Base-by-base conservation (phyloP, 192 early-diverging fungal species). In the Entrophospora sp. region DNA sequence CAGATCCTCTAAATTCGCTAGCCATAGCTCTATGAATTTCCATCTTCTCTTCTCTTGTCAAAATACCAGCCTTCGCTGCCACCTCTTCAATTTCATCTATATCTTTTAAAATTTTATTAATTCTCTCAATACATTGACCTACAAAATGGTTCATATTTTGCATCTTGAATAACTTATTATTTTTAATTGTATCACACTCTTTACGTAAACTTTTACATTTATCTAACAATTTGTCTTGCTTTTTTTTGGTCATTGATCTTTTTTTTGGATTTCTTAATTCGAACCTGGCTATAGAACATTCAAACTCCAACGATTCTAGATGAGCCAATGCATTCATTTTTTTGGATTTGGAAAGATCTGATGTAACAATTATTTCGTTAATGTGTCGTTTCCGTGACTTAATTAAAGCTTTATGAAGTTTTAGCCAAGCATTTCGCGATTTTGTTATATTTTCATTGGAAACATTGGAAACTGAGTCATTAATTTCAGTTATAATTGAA, bases 11-110 rank as follows among this genome's bases (percentile, higher is more conserved):
- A 2, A 65, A 51, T 42, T 65, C 64, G 9, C 10, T 14, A 1
- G n/a, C 20, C 64, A 65, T 65, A 24, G 64, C 64, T 37, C 32
- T 24, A n/a, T 18, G 18, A n/a, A 65, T 65, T 28, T 53, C 24
- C 12, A 65, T 7, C 16, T 65, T 65, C 38, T 65, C 48, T 43
- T 65, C 36, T 24, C 30, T 31, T 25, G 49, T 42, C 36, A 65
- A 43, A 27, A 16, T 3, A 53, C 48, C 24, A 16, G 8, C 31
- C 0, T 31, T 46, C 14, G 7, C n/a, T 25, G 46, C 49, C 5
- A 7, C 18, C 3, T 16, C 12, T 6, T 37, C 1, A 18, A 64
- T 14, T 28, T 64, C 32, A n/a, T 34, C n/a, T 6, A 65, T 27
- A 20, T 65, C 46, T 14, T 30, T 25, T 10, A 65, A 25, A 28